A percentile compares a stretch with the other conserved stretches of the same genome.
Conservation (phyloP, 768 basidiomycete genomes). For the Lentinula aciculospora region DNA sequence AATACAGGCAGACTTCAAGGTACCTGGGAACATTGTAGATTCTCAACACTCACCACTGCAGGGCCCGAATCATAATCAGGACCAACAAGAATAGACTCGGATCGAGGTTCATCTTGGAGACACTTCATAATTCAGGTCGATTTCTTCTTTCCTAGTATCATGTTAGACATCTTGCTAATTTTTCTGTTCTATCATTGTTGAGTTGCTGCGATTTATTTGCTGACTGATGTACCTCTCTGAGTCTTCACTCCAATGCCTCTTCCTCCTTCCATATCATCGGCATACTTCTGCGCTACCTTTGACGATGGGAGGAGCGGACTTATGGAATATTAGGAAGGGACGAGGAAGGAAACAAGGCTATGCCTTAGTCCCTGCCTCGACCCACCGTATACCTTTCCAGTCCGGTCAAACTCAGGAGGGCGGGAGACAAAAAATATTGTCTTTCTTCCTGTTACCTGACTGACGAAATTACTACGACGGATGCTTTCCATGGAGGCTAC, state of each 20-base stretch:
- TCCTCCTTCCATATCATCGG: neutral
- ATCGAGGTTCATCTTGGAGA: too few species aligned
- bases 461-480: constrained; percentile 7
- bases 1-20: too few species aligned
- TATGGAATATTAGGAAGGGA: neutral
- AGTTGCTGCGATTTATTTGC: too few species aligned
- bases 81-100: too few species aligned
- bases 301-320: neutral
- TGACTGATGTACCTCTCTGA: too few species aligned
- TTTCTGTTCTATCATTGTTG: too few species aligned
- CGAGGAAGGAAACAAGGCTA: neutral
- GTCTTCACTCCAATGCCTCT: neutral
- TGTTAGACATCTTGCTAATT: too few species aligned
- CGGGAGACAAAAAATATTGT: neutral
- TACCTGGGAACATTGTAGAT: too few species aligned
- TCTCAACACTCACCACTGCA: too few species aligned
- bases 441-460: constrained; percentile 7
- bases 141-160: too few species aligned
- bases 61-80: too few species aligned
- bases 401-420: constrained; percentile 10
- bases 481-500: constrained; percentile 16
- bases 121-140: too few species aligned
- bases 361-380: neutral
- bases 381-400: neutral
- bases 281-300: neutral